phyloP scores from a whole-genome alignment of 345 rosid species.

The Syzygium oleosum region DNA sequence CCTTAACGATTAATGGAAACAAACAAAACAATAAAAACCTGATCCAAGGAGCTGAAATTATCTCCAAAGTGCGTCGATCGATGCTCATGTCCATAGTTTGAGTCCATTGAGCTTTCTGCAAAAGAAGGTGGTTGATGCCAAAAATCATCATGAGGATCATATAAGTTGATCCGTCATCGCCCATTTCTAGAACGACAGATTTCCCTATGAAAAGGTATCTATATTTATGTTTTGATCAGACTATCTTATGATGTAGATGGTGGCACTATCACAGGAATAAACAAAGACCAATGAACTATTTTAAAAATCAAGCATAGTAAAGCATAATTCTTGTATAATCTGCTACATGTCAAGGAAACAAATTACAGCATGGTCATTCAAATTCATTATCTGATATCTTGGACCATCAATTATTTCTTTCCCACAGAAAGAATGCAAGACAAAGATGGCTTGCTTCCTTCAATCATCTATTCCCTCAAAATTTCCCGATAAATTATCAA shows the following conservation, averaged over 20 bases:
- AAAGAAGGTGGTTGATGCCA: constrained; percentile 9
- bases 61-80: constrained; percentile 45
- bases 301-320: background rate
- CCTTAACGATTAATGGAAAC: background rate
- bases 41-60: constrained; percentile 59
- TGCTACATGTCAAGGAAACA: background rate
- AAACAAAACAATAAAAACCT: constrained; percentile 30
- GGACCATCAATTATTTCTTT: rapidly evolving
- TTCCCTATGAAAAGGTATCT: background rate
- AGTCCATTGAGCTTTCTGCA: constrained; percentile 27
- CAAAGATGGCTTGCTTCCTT: background rate
- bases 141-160: constrained; percentile 11
- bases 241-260: background rate
- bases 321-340: background rate
- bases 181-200: constrained; percentile 8
- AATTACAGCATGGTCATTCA: background rate
- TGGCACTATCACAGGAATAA: background rate
- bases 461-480: background rate
- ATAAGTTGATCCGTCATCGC: constrained; percentile 22
- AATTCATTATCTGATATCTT: background rate
- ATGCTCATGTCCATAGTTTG: background rate
- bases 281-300: background rate
- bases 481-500: rapidly evolving
- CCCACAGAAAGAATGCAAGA: background rate
- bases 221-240: background rate